A percentile compares a stretch with the other conserved stretches of the same genome.
Conservation (phyloP, 2,329 filamentous ascomycete species). For the Sclerotiophoma versabilis region DNA sequence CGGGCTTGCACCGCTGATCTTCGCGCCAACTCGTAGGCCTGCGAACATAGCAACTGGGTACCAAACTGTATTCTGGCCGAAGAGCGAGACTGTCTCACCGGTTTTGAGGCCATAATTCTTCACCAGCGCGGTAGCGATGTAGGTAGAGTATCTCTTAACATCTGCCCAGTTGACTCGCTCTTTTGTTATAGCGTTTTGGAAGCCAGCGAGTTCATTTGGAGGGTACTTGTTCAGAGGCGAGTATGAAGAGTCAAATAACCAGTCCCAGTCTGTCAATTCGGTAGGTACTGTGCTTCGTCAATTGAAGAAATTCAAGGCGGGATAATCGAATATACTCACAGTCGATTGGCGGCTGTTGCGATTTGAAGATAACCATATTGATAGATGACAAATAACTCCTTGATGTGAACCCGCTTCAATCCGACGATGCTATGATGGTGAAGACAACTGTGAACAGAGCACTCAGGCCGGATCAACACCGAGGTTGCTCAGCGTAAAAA, state of each 20-base stretch:
- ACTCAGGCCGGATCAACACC: neutral
- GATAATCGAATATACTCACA: slow-evolving; percentile 31
- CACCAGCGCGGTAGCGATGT: slow-evolving; percentile 67
- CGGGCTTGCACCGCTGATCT: slow-evolving; percentile 68
- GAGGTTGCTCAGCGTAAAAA: neutral
- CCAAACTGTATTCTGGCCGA: slow-evolving; percentile 71
- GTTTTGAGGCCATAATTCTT: slow-evolving; percentile 61
- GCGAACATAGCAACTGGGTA: slow-evolving; percentile 70
- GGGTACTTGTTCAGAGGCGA: slow-evolving; percentile 56
- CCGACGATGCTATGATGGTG: neutral
- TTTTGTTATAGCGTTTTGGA: slow-evolving; percentile 65
- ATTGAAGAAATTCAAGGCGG: neutral
- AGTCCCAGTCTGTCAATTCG: slow-evolving; percentile 66
- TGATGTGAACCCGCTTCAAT: neutral
- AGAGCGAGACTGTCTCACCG: slow-evolving; percentile 66
- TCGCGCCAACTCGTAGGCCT: slow-evolving; percentile 61
- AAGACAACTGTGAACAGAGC: neutral
- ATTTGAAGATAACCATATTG: slow-evolving; percentile 52
- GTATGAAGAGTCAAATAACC: slow-evolving; percentile 65
- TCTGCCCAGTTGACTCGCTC: slow-evolving; percentile 65
- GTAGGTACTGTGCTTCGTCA: slow-evolving; percentile 55
- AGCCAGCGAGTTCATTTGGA: slow-evolving; percentile 56
- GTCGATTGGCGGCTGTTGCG: slow-evolving; percentile 53
- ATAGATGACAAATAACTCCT: neutral
- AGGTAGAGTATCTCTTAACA: slow-evolving; percentile 64